Base-by-base conservation (phyloP, 768 basidiomycete species). In the Baorangia bicolor region DNA sequence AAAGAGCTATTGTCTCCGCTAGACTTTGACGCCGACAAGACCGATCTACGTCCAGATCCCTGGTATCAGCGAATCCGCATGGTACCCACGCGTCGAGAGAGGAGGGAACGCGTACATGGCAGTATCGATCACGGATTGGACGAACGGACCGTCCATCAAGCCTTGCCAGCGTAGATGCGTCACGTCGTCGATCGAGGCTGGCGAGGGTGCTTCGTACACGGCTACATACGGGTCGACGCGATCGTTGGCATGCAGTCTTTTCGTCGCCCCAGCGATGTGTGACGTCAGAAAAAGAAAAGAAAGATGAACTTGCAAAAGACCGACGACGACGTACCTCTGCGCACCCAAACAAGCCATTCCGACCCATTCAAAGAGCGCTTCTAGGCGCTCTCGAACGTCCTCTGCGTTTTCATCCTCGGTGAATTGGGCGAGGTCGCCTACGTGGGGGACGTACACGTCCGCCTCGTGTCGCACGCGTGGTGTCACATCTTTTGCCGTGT, bases 201-300 rank as follows among this genome's bases (percentile, higher is more conserved):
- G 76, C 3, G 69, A 52, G 0, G 87, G 87, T 2, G 78, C 70
- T 21, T 81, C 78, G 65, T 90, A 91, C 11, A 88, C 73, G 2
- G 86, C 83, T 11, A 90, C 77, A 56, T 82, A 90, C 11, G 88
- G 83, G 59, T 89, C 85, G 27, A 83, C 81, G 43, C 82, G 78
- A 60, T 90, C 88, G 60, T 83, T 83, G 5, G 75, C 81, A 35
- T 74, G 67, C 5, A 91, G 66, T 62, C 89, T 91, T 44, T 2
- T 33, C 14, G 2, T 21, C n/a, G 23, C n/a, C n/a, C n/a, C n/a
- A n/a, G n/a, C n/a, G n/a, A n/a, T n/a, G n/a, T n/a, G 12, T 18
- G 10, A 52, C 14, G 14, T 18, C 13, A 23, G 18, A 23, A 11
- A 16, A 3, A 23, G 4, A 13, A 4, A 20, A 13, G 27, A 11